Evolutionary conservation across 148 eudicot species (phyloP), one percentile per base, ranked within the genome.

Genomic region (Spergularia marina): DNA sequence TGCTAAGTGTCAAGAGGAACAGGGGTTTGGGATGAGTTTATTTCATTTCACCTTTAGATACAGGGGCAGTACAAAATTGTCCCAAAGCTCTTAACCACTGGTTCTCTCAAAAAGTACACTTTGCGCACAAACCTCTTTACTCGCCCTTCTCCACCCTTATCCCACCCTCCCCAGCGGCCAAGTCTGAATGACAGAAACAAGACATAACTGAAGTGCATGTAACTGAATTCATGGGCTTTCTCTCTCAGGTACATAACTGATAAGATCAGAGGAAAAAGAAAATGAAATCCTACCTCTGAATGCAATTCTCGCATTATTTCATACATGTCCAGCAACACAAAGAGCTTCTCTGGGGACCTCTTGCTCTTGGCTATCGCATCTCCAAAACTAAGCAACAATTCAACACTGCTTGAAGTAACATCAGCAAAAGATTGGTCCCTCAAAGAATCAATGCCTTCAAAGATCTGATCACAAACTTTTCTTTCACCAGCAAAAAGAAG

Each of bases 281-380:
- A 36, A 57, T 10, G 40, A 15, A 13, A 56, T 54, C 71, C 55
- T 84, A 96, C 99, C 99, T 96, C 98, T 3, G 92, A 78, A 70
- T 92, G 98, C 83, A 95, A 86, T 77, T 95, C 99, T 39, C 97
- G 85, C 99, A 95, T 95, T 72, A 92, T 92, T 88, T 91, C 98
- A 87, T 95, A 95, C 99, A 95, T 95, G 82, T 95, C 99, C 70
- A 95, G 87, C 70, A 95, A 89, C 77, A 91, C 98, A 84, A 95
- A 90, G 40, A 95, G 87, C 87, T 95, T 95, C 80, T 95, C 99
- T 23, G 99, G 98, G 62, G 99, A 96, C 82, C 99, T 91, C 83
- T 92, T 96, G 89, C 98, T 96, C 80, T 88, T 96, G 70, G 98
- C 96, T 82, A 92, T 91, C 65, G 95, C 99, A 84, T 92, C 96